Evolutionary conservation across 2,329 filamentous ascomycete genomes (phyloP).

Genomic region (Ceratocystis papillata): DNA sequence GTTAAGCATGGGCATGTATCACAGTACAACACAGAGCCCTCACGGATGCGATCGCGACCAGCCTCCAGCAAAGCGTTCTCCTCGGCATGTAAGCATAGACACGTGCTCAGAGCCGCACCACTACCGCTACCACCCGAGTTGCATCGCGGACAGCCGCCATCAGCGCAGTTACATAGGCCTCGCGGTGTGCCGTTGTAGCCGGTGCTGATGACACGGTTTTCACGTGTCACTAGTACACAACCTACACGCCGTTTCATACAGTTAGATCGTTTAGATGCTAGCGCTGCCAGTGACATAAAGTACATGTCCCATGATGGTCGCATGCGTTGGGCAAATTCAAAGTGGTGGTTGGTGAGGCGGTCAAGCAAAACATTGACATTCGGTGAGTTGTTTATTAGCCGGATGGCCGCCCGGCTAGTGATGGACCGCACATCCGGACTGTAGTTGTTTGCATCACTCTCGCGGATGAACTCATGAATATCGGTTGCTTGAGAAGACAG

Average conservation of each 20-base stretch:
- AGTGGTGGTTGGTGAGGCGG: constrained; percentile 61
- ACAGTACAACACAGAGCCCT: constrained; percentile 77
- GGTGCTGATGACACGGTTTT: constrained; percentile 80
- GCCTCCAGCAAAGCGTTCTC: constrained; percentile 95
- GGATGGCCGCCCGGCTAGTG: constrained; percentile 69
- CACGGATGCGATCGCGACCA: constrained; percentile 76
- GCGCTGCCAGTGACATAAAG: constrained; percentile 91
- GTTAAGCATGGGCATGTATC: constrained; percentile 95
- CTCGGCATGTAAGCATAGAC: constrained; percentile 93
- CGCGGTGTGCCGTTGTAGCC: constrained; percentile 97
- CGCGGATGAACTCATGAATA: constrained; percentile 46
- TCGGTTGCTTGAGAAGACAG: constrained; percentile 27
- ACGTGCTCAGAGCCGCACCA: constrained; percentile 70
- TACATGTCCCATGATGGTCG: constrained; percentile 93
- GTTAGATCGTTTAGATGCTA: constrained; percentile 83
- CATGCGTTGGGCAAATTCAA: constrained; percentile 67
- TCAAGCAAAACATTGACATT: constrained; percentile 60
- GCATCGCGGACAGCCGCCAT: constrained; percentile 81
- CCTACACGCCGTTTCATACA: constrained; percentile 98
- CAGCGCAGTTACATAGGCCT: constrained; percentile 77
- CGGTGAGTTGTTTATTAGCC: constrained; percentile 73
- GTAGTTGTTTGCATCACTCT: constrained; percentile 68
- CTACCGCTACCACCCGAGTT: constrained; percentile 56
- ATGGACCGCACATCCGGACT: constrained; percentile 56
- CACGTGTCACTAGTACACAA: constrained; percentile 73